Base-by-base conservation (phyloP, 2,329 filamentous ascomycete genomes). In the Metarhizium anisopliae region DNA sequence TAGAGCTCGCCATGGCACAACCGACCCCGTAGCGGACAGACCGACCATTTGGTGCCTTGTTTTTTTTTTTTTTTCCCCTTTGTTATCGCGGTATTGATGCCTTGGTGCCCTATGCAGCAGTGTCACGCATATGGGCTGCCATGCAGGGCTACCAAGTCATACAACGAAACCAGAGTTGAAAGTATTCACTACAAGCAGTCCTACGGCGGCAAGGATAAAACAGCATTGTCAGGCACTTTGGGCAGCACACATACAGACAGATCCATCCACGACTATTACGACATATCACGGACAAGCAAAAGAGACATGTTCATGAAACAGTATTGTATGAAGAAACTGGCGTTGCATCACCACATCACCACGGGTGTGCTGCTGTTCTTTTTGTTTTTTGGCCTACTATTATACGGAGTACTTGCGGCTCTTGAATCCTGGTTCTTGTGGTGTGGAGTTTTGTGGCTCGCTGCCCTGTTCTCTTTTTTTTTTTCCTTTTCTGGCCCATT, bases 1-100 rank as follows among this genome's bases (percentile, higher is more conserved):
- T 85, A 62, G 83, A 86, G 67, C 74, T 73, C 60, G 71, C 79
- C 58, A 83, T 83, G 77, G 71, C 74, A 40, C 59, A 59, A 54
- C 56, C 62, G 38, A 57, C 66, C 36, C 60, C 58, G 18, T 64
- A 50, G 58, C 38, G 35, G 16, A 30, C 29, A 14, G 25, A 3
- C 16, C 16, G 18, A 25, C 25, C 25, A 25, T 25, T 25, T 25
- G 25, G 25, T 25, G 25, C 25, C 25, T 25, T 25, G 25, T 25
- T 25, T 25, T 25, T 25, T 25, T 25, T 25, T 25, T 25, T 25
- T 25, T 25, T 25, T 25, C 4, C 4, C 25, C 25, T 25, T 25
- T 25, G 25, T 25, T 25, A n/a, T 50, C 25, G 51, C 35, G 14
- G 11, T 2, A 16, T 30, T 30, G 10, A 29, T 49, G 43, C 18